Percentiles rank a stretch among this genome's conserved stretches.
Evolutionary conservation across 1,139 yeast genomes (phyloP).

Genomic region (Blastobotrys buckinghamii): DNA sequence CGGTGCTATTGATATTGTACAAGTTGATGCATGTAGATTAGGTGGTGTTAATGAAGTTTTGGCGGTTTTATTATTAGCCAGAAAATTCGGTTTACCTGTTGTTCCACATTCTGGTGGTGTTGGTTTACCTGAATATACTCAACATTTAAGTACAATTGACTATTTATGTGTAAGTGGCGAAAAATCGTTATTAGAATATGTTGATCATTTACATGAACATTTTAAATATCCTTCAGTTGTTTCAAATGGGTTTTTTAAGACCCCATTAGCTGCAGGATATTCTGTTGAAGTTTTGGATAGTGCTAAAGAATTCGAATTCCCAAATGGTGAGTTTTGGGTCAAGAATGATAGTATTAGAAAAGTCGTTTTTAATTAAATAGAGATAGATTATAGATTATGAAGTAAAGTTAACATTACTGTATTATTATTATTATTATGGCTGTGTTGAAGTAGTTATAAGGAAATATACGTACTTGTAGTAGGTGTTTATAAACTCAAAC

Average conservation of each 20-base stretch:
- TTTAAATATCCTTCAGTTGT: constrained; percentile 34
- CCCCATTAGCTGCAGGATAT: constrained; percentile 37
- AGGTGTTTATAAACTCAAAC: no score
- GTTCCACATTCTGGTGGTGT: constrained; percentile 41
- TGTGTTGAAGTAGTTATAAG: no score
- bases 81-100: constrained; percentile 36
- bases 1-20: constrained; percentile 37
- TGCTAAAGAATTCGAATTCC: constrained; percentile 33
- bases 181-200: constrained; percentile 31
- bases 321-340: constrained; percentile 36
- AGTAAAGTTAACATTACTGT: no score
- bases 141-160: constrained; percentile 38
- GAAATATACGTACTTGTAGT: no score
- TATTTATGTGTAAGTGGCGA: constrained; percentile 35
- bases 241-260: constrained; percentile 34
- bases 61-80: constrained; percentile 37
- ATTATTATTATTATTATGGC: no score
- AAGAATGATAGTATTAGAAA: constrained; percentile 2
- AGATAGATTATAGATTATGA: background rate
- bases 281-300: constrained; percentile 35
- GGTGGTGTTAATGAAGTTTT: constrained; percentile 39
- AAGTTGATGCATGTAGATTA: constrained; percentile 37
- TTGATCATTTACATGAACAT: constrained; percentile 33
- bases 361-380: constrained; percentile 1
- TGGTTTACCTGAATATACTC: constrained; percentile 39